A percentile compares a stretch with the other conserved stretches of the same genome.
These are phyloP conservation scores for Colletotrichum musae DNA, from an alignment of 2,329 filamentous ascomycete species.

Conservation along the genomic window DNA sequence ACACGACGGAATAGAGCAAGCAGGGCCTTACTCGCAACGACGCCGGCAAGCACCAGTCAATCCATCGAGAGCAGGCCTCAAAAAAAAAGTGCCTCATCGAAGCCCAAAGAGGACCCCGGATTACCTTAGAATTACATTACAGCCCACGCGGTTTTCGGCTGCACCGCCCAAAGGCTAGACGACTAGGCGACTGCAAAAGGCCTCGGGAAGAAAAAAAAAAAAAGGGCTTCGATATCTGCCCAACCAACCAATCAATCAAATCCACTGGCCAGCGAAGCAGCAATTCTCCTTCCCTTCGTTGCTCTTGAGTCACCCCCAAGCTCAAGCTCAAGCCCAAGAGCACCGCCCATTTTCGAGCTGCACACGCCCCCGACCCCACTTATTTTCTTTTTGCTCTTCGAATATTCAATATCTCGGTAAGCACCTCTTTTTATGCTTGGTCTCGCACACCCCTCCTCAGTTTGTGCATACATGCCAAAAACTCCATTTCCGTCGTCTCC, in stretches of 20 bases:
- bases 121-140: constrained; percentile 19
- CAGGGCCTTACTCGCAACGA: constrained; percentile 9
- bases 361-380: constrained; percentile 16
- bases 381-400: background rate
- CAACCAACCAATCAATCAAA: constrained; percentile 20
- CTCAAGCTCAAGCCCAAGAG: background rate
- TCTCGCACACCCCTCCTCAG: background rate
- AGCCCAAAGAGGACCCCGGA: constrained; percentile 4
- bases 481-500: background rate
- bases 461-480: constrained; percentile 8
- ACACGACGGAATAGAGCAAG: background rate
- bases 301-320: too few relatives aligned
- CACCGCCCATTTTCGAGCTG: constrained; percentile 29
- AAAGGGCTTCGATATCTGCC: background rate
- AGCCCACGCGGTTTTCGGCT: background rate
- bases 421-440: background rate
- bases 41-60: constrained; percentile 12
- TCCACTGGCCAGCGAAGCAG: background rate
- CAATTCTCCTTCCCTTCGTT: background rate
- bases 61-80: constrained; percentile 33
- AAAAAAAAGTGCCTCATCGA: constrained; percentile 10
- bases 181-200: background rate
- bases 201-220: background rate
- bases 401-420: constrained; percentile 6
- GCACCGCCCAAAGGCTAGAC: constrained; percentile 27